phyloP scores from a whole-genome alignment of 805 yeast species.

The Debaryomyces hansenii region DNA sequence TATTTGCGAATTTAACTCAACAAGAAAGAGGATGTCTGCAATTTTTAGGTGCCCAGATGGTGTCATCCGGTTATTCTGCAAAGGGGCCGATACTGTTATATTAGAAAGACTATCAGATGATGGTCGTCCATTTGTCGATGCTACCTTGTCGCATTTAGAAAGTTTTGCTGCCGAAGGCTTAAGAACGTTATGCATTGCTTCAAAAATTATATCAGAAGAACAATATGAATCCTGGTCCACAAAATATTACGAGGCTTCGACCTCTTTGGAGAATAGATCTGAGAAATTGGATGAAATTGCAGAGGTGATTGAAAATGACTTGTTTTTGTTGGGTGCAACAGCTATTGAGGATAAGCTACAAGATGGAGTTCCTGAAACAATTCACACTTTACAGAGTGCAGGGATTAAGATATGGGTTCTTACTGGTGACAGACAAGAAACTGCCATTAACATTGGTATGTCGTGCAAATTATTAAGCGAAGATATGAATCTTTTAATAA shows the following conservation, averaged over 20 bases:
- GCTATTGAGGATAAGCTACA: slow-evolving; percentile 98
- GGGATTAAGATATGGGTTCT: slow-evolving; percentile 97
- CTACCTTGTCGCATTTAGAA: slow-evolving; percentile 84
- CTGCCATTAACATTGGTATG: slow-evolving; percentile 98
- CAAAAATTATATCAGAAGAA: slow-evolving; percentile 71
- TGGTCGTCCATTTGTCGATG: slow-evolving; percentile 73
- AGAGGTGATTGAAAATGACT: slow-evolving; percentile 76
- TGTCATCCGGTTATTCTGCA: slow-evolving; percentile 79
- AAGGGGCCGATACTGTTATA: slow-evolving; percentile 98
- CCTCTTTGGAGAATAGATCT: slow-evolving; percentile 73
- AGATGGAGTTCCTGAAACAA: slow-evolving; percentile 98
- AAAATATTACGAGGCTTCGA: slow-evolving; percentile 74
- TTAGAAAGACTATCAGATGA: slow-evolving; percentile 72
- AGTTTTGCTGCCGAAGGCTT: slow-evolving; percentile 96
- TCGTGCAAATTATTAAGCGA: slow-evolving; percentile 91
- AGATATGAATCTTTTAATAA: slow-evolving; percentile 89
- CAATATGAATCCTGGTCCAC: slow-evolving; percentile 75
- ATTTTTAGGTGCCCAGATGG: slow-evolving; percentile 95
- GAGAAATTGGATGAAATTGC: slow-evolving; percentile 85
- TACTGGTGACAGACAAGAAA: slow-evolving; percentile 98
- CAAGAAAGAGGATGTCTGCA: slow-evolving; percentile 97
- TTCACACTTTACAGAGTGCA: slow-evolving; percentile 91
- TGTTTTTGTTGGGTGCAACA: slow-evolving; percentile 89
- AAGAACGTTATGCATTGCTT: slow-evolving; percentile 90
- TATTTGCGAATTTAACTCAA: slow-evolving; percentile 95